Percentiles rank a stretch among this genome's conserved stretches.
phyloP scores from a whole-genome alignment of 2,329 filamentous ascomycete species.

The Sclerotinia trifoliorum region DNA sequence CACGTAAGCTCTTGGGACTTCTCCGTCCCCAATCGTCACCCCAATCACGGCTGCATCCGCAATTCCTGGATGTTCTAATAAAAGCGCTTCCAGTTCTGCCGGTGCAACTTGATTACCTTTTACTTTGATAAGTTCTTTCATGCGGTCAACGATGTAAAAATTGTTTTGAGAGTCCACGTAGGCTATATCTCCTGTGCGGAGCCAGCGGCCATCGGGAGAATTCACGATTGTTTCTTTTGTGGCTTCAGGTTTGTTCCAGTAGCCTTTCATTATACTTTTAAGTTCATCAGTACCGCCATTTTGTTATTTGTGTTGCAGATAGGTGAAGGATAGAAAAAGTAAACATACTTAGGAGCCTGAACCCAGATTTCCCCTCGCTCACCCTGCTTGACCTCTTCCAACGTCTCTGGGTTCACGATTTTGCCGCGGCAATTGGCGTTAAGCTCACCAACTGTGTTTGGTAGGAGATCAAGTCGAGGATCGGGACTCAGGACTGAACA shows the following conservation, averaged over 20 bases:
- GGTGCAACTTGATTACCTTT: constrained; percentile 51
- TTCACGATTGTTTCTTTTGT: constrained; percentile 62
- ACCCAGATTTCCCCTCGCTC: constrained; percentile 47
- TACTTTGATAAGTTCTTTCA: constrained; percentile 49
- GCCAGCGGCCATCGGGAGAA: constrained; percentile 66
- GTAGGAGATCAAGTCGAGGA: constrained; percentile 46
- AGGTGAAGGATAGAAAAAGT: fast-evolving
- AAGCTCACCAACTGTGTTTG: constrained; percentile 62
- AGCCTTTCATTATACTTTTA: constrained; percentile 55
- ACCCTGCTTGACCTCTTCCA: constrained; percentile 43
- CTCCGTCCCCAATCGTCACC: constrained; percentile 44
- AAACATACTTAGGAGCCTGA: constrained; percentile 45
- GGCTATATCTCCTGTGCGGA: constrained; percentile 53
- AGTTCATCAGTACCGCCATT: background rate
- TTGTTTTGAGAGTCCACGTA: constrained; percentile 73
- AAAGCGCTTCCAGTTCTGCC: constrained; percentile 48
- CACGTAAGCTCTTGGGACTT: constrained; percentile 61
- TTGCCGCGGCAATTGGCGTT: constrained; percentile 67
- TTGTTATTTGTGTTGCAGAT: background rate
- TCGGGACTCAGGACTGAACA: constrained; percentile 69
- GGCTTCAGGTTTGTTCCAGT: constrained; percentile 60
- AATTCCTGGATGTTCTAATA: constrained; percentile 44
- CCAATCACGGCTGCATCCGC: constrained; percentile 49
- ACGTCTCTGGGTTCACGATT: constrained; percentile 53
- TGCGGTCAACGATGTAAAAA: constrained; percentile 80